Evolutionary conservation across 2,329 filamentous ascomycete species (phyloP).

Genomic region (Metarhizium guizhouense): DNA sequence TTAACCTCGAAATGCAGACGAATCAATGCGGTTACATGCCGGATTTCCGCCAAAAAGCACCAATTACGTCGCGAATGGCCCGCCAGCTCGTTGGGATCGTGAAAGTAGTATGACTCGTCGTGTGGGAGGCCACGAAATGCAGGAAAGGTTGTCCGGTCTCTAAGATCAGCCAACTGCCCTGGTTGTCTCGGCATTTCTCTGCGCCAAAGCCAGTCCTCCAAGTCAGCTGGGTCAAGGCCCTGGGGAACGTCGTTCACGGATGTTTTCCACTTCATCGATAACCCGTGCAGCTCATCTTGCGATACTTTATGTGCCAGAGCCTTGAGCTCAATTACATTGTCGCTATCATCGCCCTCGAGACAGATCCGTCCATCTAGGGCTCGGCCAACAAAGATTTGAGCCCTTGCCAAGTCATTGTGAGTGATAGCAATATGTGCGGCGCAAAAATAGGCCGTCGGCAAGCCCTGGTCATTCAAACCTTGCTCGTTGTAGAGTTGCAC

Average conservation of each 20-base stretch:
- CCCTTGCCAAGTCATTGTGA: not conserved
- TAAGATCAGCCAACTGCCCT: not conserved
- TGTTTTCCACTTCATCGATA: not conserved
- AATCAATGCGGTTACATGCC: not conserved
- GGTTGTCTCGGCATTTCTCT: not conserved
- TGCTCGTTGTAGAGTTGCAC: not conserved
- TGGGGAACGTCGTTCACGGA: not conserved
- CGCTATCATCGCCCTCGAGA: not conserved
- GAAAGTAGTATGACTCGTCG: too few species aligned
- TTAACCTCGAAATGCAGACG: not conserved
- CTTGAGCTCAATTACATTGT: not conserved
- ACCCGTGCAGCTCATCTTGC: not conserved
- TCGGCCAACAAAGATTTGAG: not conserved
- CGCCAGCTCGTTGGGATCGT: not conserved
- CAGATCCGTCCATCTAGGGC: not conserved
- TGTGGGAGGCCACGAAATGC: not conserved
- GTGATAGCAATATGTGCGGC: not conserved
- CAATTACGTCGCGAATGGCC: not conserved
- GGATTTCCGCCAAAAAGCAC: not conserved
- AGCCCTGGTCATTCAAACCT: not conserved
- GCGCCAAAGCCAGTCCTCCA: not conserved
- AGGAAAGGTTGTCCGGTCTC: not conserved
- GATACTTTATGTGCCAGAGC: not conserved
- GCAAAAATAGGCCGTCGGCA: rapidly evolving
- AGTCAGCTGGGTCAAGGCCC: not conserved